Evolutionary conservation across 2,329 filamentous ascomycete genomes (phyloP), one percentile per base, ranked within the genome.

Genomic region (Volutella citrinella): DNA sequence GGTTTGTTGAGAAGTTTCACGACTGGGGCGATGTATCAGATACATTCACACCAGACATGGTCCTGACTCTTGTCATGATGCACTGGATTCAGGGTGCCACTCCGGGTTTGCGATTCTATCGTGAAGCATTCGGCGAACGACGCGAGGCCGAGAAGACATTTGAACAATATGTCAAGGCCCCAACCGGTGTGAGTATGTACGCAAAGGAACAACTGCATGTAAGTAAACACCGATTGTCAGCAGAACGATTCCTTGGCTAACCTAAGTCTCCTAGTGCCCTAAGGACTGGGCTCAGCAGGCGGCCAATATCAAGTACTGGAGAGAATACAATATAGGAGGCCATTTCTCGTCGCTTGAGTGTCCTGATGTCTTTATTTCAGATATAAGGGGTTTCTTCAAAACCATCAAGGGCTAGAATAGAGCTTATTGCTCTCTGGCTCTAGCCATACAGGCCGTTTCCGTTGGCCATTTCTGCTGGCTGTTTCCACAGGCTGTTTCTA

Each of bases 1-100:
- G 84, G 84, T 79, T 88, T 30, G 82, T 82, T 46, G 85, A 89
- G 60, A 89, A 88, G 57, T 61, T 89, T 32, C 76, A 83, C 49
- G 80, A 84, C 49, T 89, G 84, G 84, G 78, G 79, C 0, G 83
- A 88, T 13, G 33, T 35, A 4, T 11, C 27, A 6, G 33, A 35
- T 6, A 27, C 27, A n/a, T 35, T 35, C 11, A 35, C 19, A 17
- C 17, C 24, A 3, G 27, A 35, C 8, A 27, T 29, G 5, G 24
- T 35, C 11, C 29, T 35, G 5, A 35, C 27, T 2, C n/a, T 35
- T n/a, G 33, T 35, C 5, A 35, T 35, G 27, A 35, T 35, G 33
- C 33, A 35, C 18, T 35, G 33, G 27, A 26, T 35, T 7, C 33
- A 35, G 14, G 33, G 33, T 12, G 33, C 33, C 4, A 35, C 33